Evolutionary conservation across 257 asterid species (phyloP), one percentile per base, ranked within the genome.

Genomic region (Orobanche coerulescens): DNA sequence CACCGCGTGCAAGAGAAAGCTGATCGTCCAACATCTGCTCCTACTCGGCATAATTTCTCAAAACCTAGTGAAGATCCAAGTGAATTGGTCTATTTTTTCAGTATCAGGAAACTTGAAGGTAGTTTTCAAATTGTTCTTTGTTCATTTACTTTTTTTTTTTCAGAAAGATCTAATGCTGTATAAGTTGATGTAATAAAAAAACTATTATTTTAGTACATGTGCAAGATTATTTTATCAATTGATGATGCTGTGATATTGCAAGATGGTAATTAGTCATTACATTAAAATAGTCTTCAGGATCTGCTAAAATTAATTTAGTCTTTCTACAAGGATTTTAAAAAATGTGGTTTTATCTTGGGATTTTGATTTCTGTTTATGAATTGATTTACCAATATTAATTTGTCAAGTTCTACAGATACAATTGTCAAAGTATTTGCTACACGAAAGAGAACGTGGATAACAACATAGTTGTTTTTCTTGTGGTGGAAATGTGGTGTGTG

Each of bases 381-480:
- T 44, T 25, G 48, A 10, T 70, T 12, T 51, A 14, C 47, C 68
- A 56, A 55, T 42, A 13, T 1, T 52, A 46, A 49, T 22, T 30
- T 43, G 8, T 42, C 37, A 16, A 19, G 23, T 12, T 46, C 49
- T 68, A 44, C 78, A 92, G 98, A 82, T 56, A 36, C 42, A 39
- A 69, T 93, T 59, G 74, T 80, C 71, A 82, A 81, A 78, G 77
- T 79, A 51, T 78, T 89, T 40, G 81, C 82, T 64, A 79, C 49
- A 24, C 84, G 16, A 92, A 92, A 82, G 98, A 92, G 72, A 88
- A 92, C 74, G 63, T 88, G 63, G 81, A 77, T 64, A 61, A 33
- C 65, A 79, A 74, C 47, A 56, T 79, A 20, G 51, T 81, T 48
- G 83, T 80, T 72, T 85, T 8, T 77, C 78, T 71, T 78, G 5